phyloP scores from a whole-genome alignment of 2,329 filamentous ascomycete species.

The Metarhizium album region DNA sequence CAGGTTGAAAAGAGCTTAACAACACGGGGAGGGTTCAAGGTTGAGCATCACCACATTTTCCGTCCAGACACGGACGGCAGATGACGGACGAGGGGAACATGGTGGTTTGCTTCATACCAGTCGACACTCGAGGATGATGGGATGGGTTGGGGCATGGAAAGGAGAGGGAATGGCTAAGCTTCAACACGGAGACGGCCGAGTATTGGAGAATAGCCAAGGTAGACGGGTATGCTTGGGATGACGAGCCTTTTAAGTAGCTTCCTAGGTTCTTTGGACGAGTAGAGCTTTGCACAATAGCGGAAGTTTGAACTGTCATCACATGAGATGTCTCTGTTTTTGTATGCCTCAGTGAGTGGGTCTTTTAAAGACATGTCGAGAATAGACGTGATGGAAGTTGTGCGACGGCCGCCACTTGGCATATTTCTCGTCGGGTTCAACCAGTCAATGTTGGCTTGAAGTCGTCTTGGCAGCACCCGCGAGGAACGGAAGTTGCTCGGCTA shows the following conservation, averaged over 20 bases:
- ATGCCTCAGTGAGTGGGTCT: neutral
- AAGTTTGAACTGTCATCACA: neutral
- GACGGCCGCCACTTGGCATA: too few relatives aligned
- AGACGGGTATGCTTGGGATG: neutral
- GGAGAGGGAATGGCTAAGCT: neutral
- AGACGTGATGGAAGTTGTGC: too few relatives aligned
- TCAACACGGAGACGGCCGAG: neutral
- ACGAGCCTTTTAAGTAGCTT: neutral
- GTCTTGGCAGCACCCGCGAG: too few relatives aligned
- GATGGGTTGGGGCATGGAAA: conserved; percentile 1
- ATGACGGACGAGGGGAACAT: neutral
- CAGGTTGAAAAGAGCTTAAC: neutral
- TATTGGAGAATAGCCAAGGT: neutral
- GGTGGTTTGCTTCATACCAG: neutral
- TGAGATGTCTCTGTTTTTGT: neutral
- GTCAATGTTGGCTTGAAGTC: too few relatives aligned
- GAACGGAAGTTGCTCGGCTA: too few relatives aligned
- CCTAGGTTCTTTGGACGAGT: neutral
- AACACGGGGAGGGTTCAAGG: neutral
- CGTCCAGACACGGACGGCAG: neutral
- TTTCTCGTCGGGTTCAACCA: too few relatives aligned
- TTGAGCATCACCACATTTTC: conserved; percentile 3
- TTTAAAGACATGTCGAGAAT: too few relatives aligned
- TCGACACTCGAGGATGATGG: neutral
- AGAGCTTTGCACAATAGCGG: conserved; percentile 1